Evolutionary conservation across 2,329 filamentous ascomycete species (phyloP).

Genomic region (Chaetomium strumarium): DNA sequence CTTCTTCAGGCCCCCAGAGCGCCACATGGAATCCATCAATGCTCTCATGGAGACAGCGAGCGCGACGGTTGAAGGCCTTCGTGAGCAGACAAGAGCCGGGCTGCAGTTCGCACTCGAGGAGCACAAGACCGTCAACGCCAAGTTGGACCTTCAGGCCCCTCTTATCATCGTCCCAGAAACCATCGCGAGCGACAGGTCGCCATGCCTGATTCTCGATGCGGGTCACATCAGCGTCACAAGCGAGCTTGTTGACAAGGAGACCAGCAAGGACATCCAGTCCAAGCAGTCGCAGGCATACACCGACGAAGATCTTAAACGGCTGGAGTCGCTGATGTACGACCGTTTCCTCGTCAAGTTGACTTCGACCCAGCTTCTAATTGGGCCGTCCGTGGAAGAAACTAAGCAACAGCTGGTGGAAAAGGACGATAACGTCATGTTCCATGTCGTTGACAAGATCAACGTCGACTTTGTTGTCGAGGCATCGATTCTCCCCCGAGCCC

Average conservation of each 20-base stretch:
- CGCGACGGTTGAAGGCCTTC: slow-evolving; percentile 87
- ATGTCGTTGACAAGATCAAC: slow-evolving; percentile 95
- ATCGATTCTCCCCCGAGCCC: slow-evolving; percentile 93
- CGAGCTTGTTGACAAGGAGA: slow-evolving; percentile 87
- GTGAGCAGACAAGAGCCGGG: slow-evolving; percentile 91
- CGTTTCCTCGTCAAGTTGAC: slow-evolving; percentile 89
- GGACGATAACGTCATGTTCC: slow-evolving; percentile 64
- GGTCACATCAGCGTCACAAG: slow-evolving; percentile 94
- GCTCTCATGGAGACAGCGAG: slow-evolving; percentile 94
- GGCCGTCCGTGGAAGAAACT: slow-evolving; percentile 84
- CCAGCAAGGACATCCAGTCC: slow-evolving; percentile 79
- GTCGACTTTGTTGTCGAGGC: slow-evolving; percentile 95
- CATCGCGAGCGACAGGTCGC: slow-evolving; percentile 72
- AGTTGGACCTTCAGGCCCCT: slow-evolving; percentile 90
- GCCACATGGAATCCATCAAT: slow-evolving; percentile 97
- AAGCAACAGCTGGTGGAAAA: slow-evolving; percentile 70
- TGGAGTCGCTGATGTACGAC: slow-evolving; percentile 96
- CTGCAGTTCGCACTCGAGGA: slow-evolving; percentile 95
- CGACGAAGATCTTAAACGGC: slow-evolving; percentile 77
- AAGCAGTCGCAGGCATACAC: slow-evolving; percentile 86
- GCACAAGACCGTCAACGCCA: slow-evolving; percentile 95
- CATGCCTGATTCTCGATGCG: slow-evolving; percentile 90
- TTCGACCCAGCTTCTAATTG: slow-evolving; percentile 92
- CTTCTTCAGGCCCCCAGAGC: slow-evolving; percentile 93
- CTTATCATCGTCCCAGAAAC: slow-evolving; percentile 95